These are phyloP conservation scores for Yamadazyma jaroonii DNA, from an alignment of 1,139 yeast genomes.

Conservation along the genomic window DNA sequence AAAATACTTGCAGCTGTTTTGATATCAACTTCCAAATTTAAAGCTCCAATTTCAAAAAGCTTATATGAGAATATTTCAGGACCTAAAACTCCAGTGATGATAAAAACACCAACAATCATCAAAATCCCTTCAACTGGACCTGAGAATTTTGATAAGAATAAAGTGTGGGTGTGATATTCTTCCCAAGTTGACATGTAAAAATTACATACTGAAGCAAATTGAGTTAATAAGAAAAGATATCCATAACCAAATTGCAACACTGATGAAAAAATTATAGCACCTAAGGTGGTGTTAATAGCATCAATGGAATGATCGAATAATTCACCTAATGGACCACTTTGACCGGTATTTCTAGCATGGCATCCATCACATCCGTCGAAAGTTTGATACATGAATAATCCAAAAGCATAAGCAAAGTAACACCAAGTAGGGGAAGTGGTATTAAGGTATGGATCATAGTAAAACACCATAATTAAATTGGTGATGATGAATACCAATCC, in stretches of 20 bases:
- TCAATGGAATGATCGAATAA: conserved; percentile 92
- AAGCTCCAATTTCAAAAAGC: conserved; percentile 31
- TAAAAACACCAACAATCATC: conserved; percentile 53
- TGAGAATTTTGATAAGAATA: conserved; percentile 74
- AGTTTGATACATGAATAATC: conserved; percentile 87
- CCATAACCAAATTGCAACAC: conserved; percentile 73
- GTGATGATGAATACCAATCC: conserved; percentile 71
- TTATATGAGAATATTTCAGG: conserved; percentile 61
- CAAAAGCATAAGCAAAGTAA: conserved; percentile 75
- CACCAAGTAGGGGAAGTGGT: conserved; percentile 74
- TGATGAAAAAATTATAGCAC: conserved; percentile 68
- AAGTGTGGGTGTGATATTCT: conserved; percentile 85
- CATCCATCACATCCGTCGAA: conserved; percentile 96
- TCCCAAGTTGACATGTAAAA: conserved; percentile 95
- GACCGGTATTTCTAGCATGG: conserved; percentile 92
- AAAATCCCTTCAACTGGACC: conserved; percentile 96
- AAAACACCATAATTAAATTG: conserved; percentile 64
- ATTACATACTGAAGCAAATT: conserved; percentile 75
- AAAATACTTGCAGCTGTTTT: conserved; percentile 45
- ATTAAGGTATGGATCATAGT: conserved; percentile 68
- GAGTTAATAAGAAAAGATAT: conserved; percentile 59
- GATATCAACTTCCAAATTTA: conserved; percentile 29
- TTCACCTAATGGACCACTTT: conserved; percentile 93
- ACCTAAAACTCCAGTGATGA: conserved; percentile 67
- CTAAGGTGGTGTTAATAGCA: conserved; percentile 84